Evolutionary conservation across 441 rosid genomes (phyloP), one percentile per base, ranked within the genome.

Genomic region (Omphalea diandra): DNA sequence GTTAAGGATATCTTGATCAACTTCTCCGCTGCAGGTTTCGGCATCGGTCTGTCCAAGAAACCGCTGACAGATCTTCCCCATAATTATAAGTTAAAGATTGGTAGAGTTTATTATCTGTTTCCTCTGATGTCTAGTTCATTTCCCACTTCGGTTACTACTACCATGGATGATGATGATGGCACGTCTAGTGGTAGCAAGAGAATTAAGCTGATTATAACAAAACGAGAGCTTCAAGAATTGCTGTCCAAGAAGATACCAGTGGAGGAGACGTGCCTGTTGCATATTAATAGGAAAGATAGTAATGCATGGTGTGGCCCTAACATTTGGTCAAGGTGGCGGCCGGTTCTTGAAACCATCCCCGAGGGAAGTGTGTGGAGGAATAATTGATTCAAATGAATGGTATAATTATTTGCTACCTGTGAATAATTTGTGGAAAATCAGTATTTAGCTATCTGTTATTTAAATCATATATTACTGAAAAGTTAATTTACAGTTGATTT

Each of bases 331-430:
- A 76, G 65, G 55, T 71, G 75, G 76, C 59, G n/a, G 38, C 79
- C 73, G 41, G 47, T n/a, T 32, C 79, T 76, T n/a, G 60, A 76
- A 62, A 71, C 73, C 65, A 76, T 76, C 40, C 61, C 71, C 24
- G 79, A 67, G 68, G 75, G 57, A 70, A 70, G 22, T 47, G n/a
- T n/a, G n/a, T n/a, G n/a, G n/a, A n/a, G n/a, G n/a, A n/a, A n/a
- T n/a, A n/a, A n/a, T n/a, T n/a, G n/a, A n/a, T n/a, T n/a, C n/a
- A n/a, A n/a, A n/a, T n/a, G n/a, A n/a, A n/a, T n/a, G n/a, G n/a
- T n/a, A n/a, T n/a, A n/a, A n/a, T n/a, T n/a, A n/a, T n/a, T n/a
- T n/a, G n/a, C n/a, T n/a, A n/a, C n/a, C n/a, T n/a, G n/a, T n/a
- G n/a, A n/a, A n/a, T n/a, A n/a, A n/a, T n/a, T n/a, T n/a, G n/a